Conservation (phyloP, 805 yeast species). For the Yarrowia phangngaensis region DNA sequence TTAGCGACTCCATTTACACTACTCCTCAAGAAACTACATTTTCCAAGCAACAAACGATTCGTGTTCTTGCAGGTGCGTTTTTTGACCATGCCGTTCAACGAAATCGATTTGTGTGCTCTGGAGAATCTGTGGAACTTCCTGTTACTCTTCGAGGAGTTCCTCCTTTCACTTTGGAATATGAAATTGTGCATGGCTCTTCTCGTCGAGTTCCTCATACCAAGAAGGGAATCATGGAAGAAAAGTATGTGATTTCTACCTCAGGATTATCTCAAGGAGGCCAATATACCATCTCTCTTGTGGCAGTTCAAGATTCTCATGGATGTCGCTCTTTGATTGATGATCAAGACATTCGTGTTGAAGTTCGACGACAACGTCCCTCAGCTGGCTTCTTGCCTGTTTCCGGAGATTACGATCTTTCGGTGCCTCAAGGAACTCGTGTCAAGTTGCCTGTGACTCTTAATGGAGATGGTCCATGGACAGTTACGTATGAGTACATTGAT, state of each 20-base stretch:
- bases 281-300: constrained; percentile 59
- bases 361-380: constrained; percentile 65
- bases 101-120: constrained; percentile 45
- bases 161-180: constrained; percentile 71
- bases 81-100: constrained; percentile 32
- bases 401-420: constrained; percentile 36
- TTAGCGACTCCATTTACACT: constrained; percentile 63
- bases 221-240: constrained; percentile 42
- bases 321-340: constrained; percentile 71
- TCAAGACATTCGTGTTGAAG: constrained; percentile 61
- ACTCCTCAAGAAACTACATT: constrained; percentile 31
- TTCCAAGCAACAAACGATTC: constrained; percentile 38
- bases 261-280: constrained; percentile 62
- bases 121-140: constrained; percentile 48
- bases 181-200: constrained; percentile 54
- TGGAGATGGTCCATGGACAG: constrained; percentile 55
- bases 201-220: constrained; percentile 46
- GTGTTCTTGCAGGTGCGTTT: constrained; percentile 44
- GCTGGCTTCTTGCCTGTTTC: constrained; percentile 47
- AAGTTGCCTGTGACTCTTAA: constrained; percentile 56
- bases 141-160: constrained; percentile 70
- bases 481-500: constrained; percentile 33
- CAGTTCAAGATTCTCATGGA: constrained; percentile 68
- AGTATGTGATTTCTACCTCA: constrained; percentile 51
- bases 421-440: constrained; percentile 53